These are phyloP conservation scores for Chlorociboria aeruginascens DNA, from an alignment of 495 filamentous ascomycete genomes.

Conservation along the genomic window DNA sequence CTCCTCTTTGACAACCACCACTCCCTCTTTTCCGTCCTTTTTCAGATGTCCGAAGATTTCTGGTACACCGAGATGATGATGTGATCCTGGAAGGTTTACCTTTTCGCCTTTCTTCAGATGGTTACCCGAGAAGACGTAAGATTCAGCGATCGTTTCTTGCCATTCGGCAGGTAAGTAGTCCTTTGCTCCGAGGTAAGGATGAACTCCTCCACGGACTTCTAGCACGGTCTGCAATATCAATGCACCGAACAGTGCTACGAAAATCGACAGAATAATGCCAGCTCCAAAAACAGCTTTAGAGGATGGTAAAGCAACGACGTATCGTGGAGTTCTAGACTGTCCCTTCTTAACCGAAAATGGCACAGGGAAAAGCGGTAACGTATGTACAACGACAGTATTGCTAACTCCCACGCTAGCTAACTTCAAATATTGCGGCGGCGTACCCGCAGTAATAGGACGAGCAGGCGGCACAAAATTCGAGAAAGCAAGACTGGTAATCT, in stretches of 20 bases:
- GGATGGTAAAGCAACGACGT: constrained; percentile 53
- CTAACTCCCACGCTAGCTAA: constrained; percentile 78
- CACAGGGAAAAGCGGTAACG: constrained; percentile 54
- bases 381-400: constrained; percentile 77
- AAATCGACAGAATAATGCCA: constrained; percentile 40
- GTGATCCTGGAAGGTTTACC: neutral
- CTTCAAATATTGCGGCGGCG: constrained; percentile 51
- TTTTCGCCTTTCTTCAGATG: neutral
- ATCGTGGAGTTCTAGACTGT: constrained; percentile 38
- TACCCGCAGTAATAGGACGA: constrained; percentile 31
- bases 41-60: constrained; percentile 8
- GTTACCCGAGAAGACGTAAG: constrained; percentile 13
- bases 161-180: constrained; percentile 21
- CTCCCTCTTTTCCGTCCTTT: constrained; percentile 9
- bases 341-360: constrained; percentile 27
- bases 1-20: constrained; percentile 25
- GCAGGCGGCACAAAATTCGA: constrained; percentile 54
- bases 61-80: neutral
- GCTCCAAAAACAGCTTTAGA: constrained; percentile 21
- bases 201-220: constrained; percentile 50
- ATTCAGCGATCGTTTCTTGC: constrained; percentile 20
- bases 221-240: constrained; percentile 49
- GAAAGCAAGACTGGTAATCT: constrained; percentile 77
- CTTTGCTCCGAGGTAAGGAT: constrained; percentile 43
- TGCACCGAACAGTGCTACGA: constrained; percentile 28